A percentile compares a stretch with the other conserved stretches of the same genome.
phyloP scores from a whole-genome alignment of 2,329 filamentous ascomycete species.

The Plectosphaerella cucumerina region DNA sequence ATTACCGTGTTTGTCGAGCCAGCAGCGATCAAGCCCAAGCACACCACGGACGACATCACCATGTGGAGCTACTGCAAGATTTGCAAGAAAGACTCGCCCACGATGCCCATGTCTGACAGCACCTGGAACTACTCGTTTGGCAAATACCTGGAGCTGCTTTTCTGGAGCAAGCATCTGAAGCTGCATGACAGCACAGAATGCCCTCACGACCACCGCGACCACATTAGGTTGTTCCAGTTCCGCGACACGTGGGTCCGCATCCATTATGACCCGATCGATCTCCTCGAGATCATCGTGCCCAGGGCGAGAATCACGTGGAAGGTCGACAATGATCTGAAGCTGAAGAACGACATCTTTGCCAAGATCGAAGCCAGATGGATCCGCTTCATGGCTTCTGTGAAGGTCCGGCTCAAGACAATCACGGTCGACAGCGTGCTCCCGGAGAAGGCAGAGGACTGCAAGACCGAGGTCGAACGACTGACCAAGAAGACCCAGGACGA shows the following conservation, averaged over 20 bases:
- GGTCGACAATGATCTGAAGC: constrained; percentile 84
- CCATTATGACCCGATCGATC: constrained; percentile 87
- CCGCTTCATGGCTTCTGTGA: constrained; percentile 85
- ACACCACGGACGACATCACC: constrained; percentile 62
- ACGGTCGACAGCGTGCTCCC: constrained; percentile 86
- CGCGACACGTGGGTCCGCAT: constrained; percentile 81
- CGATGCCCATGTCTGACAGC: constrained; percentile 85
- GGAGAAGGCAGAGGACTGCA: constrained; percentile 80
- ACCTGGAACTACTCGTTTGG: constrained; percentile 99
- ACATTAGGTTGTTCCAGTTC: constrained; percentile 88
- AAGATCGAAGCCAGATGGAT: constrained; percentile 78
- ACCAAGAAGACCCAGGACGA: constrained; percentile 80
- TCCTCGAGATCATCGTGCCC: constrained; percentile 92
- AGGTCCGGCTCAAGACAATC: constrained; percentile 78
- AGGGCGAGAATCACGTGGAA: constrained; percentile 93
- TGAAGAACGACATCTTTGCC: constrained; percentile 88
- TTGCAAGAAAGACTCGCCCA: constrained; percentile 85
- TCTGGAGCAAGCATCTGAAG: constrained; percentile 85
- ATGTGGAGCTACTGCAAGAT: constrained; percentile 98
- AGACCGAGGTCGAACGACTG: constrained; percentile 73
- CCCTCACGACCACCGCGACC: constrained; percentile 85
- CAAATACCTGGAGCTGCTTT: constrained; percentile 95
- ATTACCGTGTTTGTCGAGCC: constrained; percentile 83
- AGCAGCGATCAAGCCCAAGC: constrained; percentile 41
- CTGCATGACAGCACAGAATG: constrained; percentile 68